Percentiles rank a stretch among this genome's conserved stretches.
Conservation (phyloP, 2,329 filamentous ascomycete species). For the Podosphaera leucotricha region DNA sequence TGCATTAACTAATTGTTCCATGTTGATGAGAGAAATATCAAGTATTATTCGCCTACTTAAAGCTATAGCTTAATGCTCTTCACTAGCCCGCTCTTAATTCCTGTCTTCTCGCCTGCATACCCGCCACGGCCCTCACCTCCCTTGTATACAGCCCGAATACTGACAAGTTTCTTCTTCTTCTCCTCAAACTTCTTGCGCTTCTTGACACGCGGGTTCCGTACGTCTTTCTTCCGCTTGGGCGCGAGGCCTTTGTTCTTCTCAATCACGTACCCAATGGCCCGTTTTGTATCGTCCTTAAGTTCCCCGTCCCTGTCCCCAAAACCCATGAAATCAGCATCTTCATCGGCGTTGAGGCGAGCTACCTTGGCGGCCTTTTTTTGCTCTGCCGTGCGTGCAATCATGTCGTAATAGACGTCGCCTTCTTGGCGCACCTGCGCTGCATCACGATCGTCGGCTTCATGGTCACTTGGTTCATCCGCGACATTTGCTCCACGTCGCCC, state of each 20-base stretch:
- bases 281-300: constrained; percentile 63
- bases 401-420: constrained; percentile 69
- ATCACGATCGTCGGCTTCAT: constrained; percentile 18
- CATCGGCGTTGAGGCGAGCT: constrained; percentile 32
- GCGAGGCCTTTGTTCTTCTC: constrained; percentile 94
- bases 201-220: constrained; percentile 87
- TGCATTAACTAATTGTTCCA: no score
- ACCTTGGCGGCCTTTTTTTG: constrained; percentile 53
- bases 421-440: constrained; percentile 18
- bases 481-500: constrained; percentile 48
- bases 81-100: constrained; percentile 83
- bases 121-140: constrained; percentile 64
- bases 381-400: constrained; percentile 46
- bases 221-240: constrained; percentile 78
- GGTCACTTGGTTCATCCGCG: constrained; percentile 30
- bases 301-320: constrained; percentile 43
- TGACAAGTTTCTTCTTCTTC: constrained; percentile 91
- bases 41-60: neutral
- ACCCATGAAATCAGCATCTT: constrained; percentile 36
- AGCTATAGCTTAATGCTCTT: constrained; percentile 70
- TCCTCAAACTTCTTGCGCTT: constrained; percentile 91
- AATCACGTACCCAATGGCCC: constrained; percentile 81
- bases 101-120: constrained; percentile 77
- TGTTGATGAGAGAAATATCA: neutral
- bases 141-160: constrained; percentile 67